phyloP scores from a whole-genome alignment of 2,329 filamentous ascomycete species.

The Periglandula ipomoeae region DNA sequence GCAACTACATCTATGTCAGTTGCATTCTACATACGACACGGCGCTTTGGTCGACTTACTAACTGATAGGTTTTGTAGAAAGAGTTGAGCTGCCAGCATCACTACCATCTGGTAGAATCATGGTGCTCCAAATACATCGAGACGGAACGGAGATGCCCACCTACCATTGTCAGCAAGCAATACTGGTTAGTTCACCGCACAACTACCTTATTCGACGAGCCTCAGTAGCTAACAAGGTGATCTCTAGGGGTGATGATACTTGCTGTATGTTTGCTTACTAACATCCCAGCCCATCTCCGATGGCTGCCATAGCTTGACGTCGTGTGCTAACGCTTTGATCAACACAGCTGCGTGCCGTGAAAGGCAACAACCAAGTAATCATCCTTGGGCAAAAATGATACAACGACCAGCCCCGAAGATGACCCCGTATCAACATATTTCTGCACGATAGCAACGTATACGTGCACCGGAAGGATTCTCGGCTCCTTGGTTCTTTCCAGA shows the following conservation, averaged over 20 bases:
- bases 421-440: constrained; percentile 20
- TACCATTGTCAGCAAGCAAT: constrained; percentile 35
- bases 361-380: constrained; percentile 28
- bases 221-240: no score
- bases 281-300: neutral
- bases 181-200: constrained; percentile 27
- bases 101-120: constrained; percentile 39
- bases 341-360: constrained; percentile 29
- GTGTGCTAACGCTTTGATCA: constrained; percentile 13
- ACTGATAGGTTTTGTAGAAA: constrained; percentile 24
- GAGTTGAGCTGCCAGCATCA: constrained; percentile 42
- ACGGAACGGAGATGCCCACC: constrained; percentile 34
- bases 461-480: neutral
- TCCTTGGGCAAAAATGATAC: constrained; percentile 30
- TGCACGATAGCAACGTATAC: constrained; percentile 14
- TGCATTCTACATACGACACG: neutral
- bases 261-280: constrained; percentile 26
- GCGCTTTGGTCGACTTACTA: neutral
- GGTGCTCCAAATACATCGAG: constrained; percentile 36
- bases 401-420: constrained; percentile 21
- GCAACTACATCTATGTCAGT: constrained; percentile 41
- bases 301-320: neutral
- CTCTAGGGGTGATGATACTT: constrained; percentile 34
- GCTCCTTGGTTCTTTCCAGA: neutral
- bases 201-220: no score